Percentiles rank a stretch among this genome's conserved stretches.
Evolutionary conservation across 1,284 basidiomycete genomes (phyloP).

Genomic region (Stereum hirsutum): DNA sequence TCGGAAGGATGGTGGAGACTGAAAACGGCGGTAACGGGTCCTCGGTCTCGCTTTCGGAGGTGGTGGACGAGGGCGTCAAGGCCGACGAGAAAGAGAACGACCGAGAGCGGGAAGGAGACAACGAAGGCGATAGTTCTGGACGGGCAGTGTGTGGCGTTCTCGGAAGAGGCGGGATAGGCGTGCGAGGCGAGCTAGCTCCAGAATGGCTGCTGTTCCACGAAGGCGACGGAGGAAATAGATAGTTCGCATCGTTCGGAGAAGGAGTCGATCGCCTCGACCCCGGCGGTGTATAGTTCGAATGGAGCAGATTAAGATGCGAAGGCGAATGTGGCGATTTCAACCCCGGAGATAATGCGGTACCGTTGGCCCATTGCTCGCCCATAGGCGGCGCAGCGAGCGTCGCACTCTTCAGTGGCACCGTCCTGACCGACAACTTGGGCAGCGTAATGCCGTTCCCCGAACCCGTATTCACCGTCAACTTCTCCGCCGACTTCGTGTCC

Average conservation of each 20-base stretch:
- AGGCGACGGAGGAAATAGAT: conserved; percentile 22
- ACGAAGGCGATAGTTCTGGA: conserved; percentile 29
- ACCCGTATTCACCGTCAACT: conserved; percentile 32
- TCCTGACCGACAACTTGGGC: conserved; percentile 52
- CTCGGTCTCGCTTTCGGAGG: conserved; percentile 31
- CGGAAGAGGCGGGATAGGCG: conserved; percentile 18
- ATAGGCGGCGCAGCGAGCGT: conserved; percentile 46
- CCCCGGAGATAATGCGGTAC: too few relatives aligned
- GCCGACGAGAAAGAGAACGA: too few relatives aligned
- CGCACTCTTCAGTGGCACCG: conserved; percentile 44
- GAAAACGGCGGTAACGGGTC: conserved; percentile 56
- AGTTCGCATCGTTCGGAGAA: conserved; percentile 6
- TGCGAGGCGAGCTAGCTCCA: conserved; percentile 19
- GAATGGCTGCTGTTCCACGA: conserved; percentile 16
- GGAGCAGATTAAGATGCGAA: conserved; percentile 48
- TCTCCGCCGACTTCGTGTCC: conserved; percentile 49
- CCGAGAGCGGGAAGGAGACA: too few relatives aligned
- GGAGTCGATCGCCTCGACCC: conserved; percentile 28
- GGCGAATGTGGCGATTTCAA: conserved; percentile 43
- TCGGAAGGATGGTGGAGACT: conserved; percentile 83
- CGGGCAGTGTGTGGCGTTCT: conserved; percentile 52
- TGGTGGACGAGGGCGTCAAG: too few relatives aligned
- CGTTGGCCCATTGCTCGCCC: conserved; percentile 22
- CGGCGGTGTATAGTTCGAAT: conserved; percentile 48
- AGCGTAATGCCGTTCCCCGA: conserved; percentile 11